Evolutionary conservation across 2,329 filamentous ascomycete genomes (phyloP), one percentile per base, ranked within the genome.

Genomic region (Paraphoma sp.): DNA sequence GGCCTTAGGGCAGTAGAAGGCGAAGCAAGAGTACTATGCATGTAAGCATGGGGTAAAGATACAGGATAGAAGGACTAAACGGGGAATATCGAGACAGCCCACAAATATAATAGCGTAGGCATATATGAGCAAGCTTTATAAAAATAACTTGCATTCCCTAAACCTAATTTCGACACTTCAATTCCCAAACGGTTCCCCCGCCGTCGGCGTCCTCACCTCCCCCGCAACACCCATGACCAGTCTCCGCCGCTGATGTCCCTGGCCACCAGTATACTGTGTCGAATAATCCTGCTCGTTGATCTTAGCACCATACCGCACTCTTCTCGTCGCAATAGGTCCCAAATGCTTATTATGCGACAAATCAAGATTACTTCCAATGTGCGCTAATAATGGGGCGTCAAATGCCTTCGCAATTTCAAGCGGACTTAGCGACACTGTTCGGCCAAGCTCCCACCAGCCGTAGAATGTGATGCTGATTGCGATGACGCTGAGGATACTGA

Each of bases 1-100:
- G 2, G 75, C 82, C 17, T 63, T 84, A n/a, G 81, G 81, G 0
- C 50, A 69, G 3, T 62, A 71, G 1, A 67, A 69, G 33, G 75
- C 76, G 0, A 65, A 73, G 30, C 72, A 63, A 23, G 77, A 76
- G 4, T 62, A 59, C 38, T 28, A 41, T 6, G 54, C 59, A 2
- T 63, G 62, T 30, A 53, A 52, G 42, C 41, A 44, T 10, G 51
- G 67, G 16, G 47, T 42, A 29, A 45, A 62, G 1, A 49, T 63
- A 44, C 42, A 46, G 12, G 59, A 63, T 48, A 57, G 66, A 11
- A 33, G 31, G 7, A 33, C 7, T 7, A 33, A 7, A 7, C 31
- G 12, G 31, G 31, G 31, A 7, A 33, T 33, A 12, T 33, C 12
- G n/a, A n/a, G n/a, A n/a, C n/a, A n/a, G n/a, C n/a, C n/a, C n/a